Evolutionary conservation across 169 alveolate species (phyloP).

Genomic region (Perkinsus olseni): DNA sequence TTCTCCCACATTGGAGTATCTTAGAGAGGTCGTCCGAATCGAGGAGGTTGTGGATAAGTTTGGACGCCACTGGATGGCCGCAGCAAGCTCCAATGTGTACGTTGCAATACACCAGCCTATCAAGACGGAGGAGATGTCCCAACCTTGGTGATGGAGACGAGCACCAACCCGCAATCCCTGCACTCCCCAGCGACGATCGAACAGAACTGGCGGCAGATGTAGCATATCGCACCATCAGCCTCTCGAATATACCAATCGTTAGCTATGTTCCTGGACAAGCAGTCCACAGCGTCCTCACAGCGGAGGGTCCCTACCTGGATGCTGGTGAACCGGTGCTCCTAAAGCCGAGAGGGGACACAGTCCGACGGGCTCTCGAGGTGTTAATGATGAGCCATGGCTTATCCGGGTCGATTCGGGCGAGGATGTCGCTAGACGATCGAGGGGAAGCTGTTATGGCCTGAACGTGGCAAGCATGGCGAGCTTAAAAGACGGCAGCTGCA

Average conservation of each 20-base stretch:
- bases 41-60: not conserved
- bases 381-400: not conserved
- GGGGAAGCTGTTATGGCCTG: not conserved
- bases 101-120: not conserved
- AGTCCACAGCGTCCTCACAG: not conserved
- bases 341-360: not conserved
- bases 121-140: not conserved
- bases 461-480: not conserved
- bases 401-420: not conserved
- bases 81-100: not conserved
- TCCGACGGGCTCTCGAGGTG: not conserved
- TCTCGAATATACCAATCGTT: not conserved
- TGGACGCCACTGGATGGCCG: not conserved
- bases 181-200: not conserved
- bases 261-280: not conserved
- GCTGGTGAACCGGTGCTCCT: not conserved
- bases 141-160: not conserved
- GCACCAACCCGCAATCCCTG: not conserved
- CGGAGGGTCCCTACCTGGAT: not conserved
- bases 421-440: not conserved
- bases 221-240: not conserved
- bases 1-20: not conserved
- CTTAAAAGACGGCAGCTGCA: no score
- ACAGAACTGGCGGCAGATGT: not conserved
- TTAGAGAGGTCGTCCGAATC: not conserved